Evolutionary conservation across 2,329 filamentous ascomycete species (phyloP), one percentile per base, ranked within the genome.

Genomic region (Cordyceps cateniannulata): DNA sequence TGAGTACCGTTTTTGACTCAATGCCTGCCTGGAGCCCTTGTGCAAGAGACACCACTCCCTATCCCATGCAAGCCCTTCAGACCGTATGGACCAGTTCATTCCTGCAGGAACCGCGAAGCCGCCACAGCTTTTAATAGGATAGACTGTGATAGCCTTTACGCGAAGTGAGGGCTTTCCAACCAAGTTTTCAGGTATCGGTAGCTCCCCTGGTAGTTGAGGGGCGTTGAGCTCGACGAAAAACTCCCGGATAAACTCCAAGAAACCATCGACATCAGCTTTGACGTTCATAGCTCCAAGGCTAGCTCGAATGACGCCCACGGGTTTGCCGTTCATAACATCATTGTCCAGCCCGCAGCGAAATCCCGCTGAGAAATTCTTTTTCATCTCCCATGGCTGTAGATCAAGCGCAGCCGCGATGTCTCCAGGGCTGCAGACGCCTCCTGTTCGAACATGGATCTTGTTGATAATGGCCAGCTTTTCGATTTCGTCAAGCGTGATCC

Each of bases 41-140:
- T 97, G 93, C 16, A 99, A 81, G 22, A 99, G 78, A 74, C 93
- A 98, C 93, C 95, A 99, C 76, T 98, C 93, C 63, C 95, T 83
- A 72, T 99, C 95, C 92, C 93, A 98, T 9, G 87, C 89, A 2
- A 99, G 79, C 0, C 95, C 95, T 75, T 97, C 92, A 8, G 83
- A 79, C 60, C 83, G 85, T 22, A 98, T 81, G 67, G 90, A 85
- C 95, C 95, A 99, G 16, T 79, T 70, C 8, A 76, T 76, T 2
- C 78, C 81, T 0, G 75, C 63, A 1, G 91, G 88, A 32, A 98
- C 79, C 40, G 78, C 77, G 71, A 89, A 96, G 0, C 90, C 90
- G 18, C 86, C 90, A 68, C 95, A 98, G 70, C 92, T 96, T 73
- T 99, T 99, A 69, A 99, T 93, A 0, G 95, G 95, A 69, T 92